Conservation (phyloP, 495 filamentous ascomycete species). For the Xylaria scruposa region DNA sequence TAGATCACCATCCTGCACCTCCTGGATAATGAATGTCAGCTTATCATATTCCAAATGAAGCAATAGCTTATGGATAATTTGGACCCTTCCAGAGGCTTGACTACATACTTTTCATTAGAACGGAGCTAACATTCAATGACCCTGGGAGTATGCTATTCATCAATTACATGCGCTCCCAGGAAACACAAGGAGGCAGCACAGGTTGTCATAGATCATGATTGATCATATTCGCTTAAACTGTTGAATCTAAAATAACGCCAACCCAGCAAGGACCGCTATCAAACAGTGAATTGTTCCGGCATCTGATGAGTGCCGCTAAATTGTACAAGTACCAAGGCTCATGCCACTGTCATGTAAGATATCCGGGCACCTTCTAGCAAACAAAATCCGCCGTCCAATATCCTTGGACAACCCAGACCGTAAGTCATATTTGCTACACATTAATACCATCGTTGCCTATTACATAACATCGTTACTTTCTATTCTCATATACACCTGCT, state of each 20-base stretch:
- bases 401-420: slow-evolving; percentile 16
- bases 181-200: neutral
- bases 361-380: neutral
- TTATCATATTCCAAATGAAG: too few relatives aligned
- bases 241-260: slow-evolving; percentile 9
- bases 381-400: neutral
- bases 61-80: too few relatives aligned
- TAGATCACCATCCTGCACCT: neutral
- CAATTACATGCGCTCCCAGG: neutral
- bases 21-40: too few relatives aligned
- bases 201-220: neutral
- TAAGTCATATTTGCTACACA: slow-evolving; percentile 15
- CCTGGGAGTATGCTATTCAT: neutral
- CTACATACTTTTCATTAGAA: too few relatives aligned
- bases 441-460: slow-evolving; percentile 27
- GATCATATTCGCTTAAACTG: neutral
- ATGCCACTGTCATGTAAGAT: neutral
- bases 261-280: neutral
- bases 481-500: slow-evolving; percentile 22
- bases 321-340: slow-evolving; percentile 2
- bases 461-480: slow-evolving; percentile 36
- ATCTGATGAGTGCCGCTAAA: slow-evolving; percentile 19
- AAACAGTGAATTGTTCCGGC: neutral
- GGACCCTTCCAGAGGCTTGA: too few relatives aligned
- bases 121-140: too few relatives aligned